phyloP scores from a whole-genome alignment of 106 monocot genomes.

The Allium fistulosum region DNA sequence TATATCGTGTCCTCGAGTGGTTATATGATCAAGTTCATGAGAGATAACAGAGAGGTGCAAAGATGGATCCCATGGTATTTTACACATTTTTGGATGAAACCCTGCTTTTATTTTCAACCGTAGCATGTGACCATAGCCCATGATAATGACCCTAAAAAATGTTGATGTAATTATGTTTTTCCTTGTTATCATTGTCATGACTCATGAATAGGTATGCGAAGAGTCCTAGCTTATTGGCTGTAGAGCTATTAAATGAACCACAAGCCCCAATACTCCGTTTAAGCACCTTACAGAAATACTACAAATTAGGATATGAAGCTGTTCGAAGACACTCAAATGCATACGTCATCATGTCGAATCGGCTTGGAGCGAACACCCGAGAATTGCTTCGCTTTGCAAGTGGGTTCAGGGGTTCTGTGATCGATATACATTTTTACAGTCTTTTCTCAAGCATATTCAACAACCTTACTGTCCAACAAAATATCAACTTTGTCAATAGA shows the following conservation, averaged over 20 bases:
- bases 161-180: no score
- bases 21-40: no score
- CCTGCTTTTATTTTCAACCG: no score
- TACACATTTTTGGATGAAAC: no score
- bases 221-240: conserved; percentile 27
- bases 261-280: conserved; percentile 36
- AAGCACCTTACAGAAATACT: conserved; percentile 49
- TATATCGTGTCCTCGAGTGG: no score
- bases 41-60: no score
- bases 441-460: conserved; percentile 30
- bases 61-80: no score
- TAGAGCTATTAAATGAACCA: conserved; percentile 81
- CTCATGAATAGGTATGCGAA: conserved; percentile 34
- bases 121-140: no score
- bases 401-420: conserved; percentile 33
- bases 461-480: conserved; percentile 36
- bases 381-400: conserved; percentile 62
- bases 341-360: conserved; percentile 76
- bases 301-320: conserved; percentile 43
- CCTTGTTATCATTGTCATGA: no score
- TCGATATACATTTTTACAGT: conserved; percentile 87
- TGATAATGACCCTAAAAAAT: no score
- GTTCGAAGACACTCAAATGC: conserved; percentile 51
- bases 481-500: conserved; percentile 56
- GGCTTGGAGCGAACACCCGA: conserved; percentile 15